Conservation (phyloP, 2,329 filamentous ascomycete species). For the Cyphellophora attinorum region DNA sequence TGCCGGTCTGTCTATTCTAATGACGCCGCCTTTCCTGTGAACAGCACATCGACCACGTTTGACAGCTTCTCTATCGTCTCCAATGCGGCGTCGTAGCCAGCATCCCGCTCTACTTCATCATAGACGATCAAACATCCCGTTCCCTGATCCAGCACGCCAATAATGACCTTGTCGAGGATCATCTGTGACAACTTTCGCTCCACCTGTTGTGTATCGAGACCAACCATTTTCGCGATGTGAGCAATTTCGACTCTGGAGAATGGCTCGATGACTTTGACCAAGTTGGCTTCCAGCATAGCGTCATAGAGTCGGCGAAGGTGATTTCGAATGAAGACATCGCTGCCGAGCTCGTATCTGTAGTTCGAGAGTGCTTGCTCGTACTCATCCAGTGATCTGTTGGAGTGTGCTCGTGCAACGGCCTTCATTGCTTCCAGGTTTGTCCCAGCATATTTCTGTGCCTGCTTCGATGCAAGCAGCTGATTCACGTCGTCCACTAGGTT, state of each 20-base stretch:
- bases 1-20: constrained; percentile 56
- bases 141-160: constrained; percentile 92
- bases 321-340: constrained; percentile 92
- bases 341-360: constrained; percentile 88
- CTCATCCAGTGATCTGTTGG: constrained; percentile 90
- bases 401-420: constrained; percentile 89
- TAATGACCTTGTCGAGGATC: constrained; percentile 98
- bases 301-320: constrained; percentile 94
- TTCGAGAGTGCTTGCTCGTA: constrained; percentile 87
- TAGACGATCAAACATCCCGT: constrained; percentile 96
- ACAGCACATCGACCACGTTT: constrained; percentile 93
- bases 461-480: constrained; percentile 87
- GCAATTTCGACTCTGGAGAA: constrained; percentile 95
- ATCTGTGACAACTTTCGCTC: constrained; percentile 98
- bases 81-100: constrained; percentile 87
- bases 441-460: constrained; percentile 90
- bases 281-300: constrained; percentile 97
- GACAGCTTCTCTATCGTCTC: constrained; percentile 94
- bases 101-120: constrained; percentile 87
- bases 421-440: constrained; percentile 98
- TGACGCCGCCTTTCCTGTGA: constrained; percentile 93
- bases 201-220: constrained; percentile 89
- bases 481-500: constrained; percentile 96
- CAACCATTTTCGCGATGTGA: constrained; percentile 96
- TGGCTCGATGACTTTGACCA: constrained; percentile 99